Base-by-base conservation (phyloP, 805 yeast genomes). In the Yamadazyma olivae region DNA sequence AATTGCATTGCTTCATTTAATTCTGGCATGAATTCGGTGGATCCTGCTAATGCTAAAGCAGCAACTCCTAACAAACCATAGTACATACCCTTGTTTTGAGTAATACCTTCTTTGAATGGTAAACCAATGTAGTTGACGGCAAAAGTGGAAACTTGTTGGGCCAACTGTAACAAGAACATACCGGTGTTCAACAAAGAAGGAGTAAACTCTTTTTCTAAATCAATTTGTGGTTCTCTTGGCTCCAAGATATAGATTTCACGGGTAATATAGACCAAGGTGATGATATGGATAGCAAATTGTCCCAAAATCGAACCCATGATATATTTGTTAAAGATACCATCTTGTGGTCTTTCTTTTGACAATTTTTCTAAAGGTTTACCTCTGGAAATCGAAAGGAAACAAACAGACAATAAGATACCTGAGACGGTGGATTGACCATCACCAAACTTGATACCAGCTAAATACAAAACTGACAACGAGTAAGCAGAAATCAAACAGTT, bases 231-330 rank as follows among this genome's bases (percentile, higher is more conserved):
- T 59, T 79, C 93, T 65, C 96, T 81, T 63, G 99, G 98, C 63
- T 93, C 99, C 44, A 87, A 65, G 41, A 75, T 73, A 61, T 90
- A 89, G 30, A 89, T 90, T 61, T 86, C 95, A 32, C 70, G 61
- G 9, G 95, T 85, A 46, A 93, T 79, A 56, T 88, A 88, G 41
- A 93, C 65, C 65, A 93, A 75, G 3, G 96, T 78, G 31, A 71
- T 62, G 49, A 93, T 81, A 57, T 93, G 99, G 49, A 93, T 78
- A 12, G 95, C 95, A 74, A 93, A 93, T 65, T 93, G 99, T 30
- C 96, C 95, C 44, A 93, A 68, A 49, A 93, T 90, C 1, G 98
- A 91, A 1, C 99, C 99, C 96, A 93, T 93, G 52, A 90, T 93
- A 67, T 93, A 93, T 42, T 71, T 73, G 64, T 91, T 93, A 73